Percentiles rank a stretch among this genome's conserved stretches.
Conservation (phyloP, 352 stramenopile species). For the Phytopythium mirpurense region DNA sequence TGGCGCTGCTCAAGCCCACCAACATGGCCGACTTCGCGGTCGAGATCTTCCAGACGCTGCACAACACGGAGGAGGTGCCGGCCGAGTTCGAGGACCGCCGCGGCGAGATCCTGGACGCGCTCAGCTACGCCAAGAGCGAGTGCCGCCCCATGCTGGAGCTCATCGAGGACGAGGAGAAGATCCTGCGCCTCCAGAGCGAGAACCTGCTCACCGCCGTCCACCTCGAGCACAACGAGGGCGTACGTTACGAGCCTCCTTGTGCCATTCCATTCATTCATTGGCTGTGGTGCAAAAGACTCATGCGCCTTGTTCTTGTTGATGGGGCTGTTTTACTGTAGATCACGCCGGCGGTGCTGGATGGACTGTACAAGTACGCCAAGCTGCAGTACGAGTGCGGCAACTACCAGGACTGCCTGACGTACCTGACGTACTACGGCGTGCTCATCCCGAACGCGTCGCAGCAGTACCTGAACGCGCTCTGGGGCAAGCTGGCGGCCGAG, state of each 20-base stretch:
- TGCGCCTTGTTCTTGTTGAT: too few relatives aligned
- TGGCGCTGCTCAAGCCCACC: slow-evolving; percentile 91
- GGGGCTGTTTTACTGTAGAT: slow-evolving; percentile 63
- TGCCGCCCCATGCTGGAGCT: slow-evolving; percentile 74
- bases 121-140: slow-evolving; percentile 73
- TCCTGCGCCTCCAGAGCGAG: slow-evolving; percentile 81
- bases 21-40: slow-evolving; percentile 98
- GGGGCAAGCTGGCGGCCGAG: slow-evolving; percentile 95
- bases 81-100: slow-evolving; percentile 82
- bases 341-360: slow-evolving; percentile 85
- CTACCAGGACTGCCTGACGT: slow-evolving; percentile 90
- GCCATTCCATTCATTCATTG: slow-evolving; percentile 1
- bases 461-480: slow-evolving; percentile 90
- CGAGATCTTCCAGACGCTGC: slow-evolving; percentile 92
- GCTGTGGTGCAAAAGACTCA: too few relatives aligned
- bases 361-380: slow-evolving; percentile 94
- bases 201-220: slow-evolving; percentile 75
- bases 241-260: slow-evolving; percentile 20
- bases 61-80: slow-evolving; percentile 72
- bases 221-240: slow-evolving; percentile 76
- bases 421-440: slow-evolving; percentile 88
- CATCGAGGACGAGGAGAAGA: slow-evolving; percentile 84
- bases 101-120: slow-evolving; percentile 63
- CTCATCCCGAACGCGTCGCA: slow-evolving; percentile 82
- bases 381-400: slow-evolving; percentile 97